Percentiles rank a stretch among this genome's conserved stretches.
Conservation (phyloP, 2,329 filamentous ascomycete species). For the Coniochaeta sp. region DNA sequence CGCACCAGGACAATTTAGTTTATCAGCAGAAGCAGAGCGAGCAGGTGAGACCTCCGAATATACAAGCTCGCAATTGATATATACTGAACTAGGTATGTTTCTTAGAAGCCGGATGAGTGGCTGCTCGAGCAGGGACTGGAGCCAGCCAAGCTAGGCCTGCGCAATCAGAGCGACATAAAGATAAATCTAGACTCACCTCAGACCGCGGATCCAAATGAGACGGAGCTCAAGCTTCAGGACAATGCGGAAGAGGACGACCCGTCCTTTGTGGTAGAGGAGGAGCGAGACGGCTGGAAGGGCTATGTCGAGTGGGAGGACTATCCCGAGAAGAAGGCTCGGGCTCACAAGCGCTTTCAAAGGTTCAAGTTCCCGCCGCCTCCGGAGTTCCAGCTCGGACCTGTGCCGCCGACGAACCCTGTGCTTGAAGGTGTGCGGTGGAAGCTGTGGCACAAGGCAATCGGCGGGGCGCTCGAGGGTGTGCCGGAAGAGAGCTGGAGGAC, state of each 20-base stretch:
- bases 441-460: conserved; percentile 46
- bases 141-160: neutral
- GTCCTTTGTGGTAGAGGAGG: conserved; percentile 5
- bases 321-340: conserved; percentile 57
- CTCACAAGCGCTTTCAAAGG: conserved; percentile 43
- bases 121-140: conserved; percentile 1
- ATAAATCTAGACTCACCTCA: neutral
- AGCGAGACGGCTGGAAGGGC: conserved; percentile 28
- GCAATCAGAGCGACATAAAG: conserved; percentile 1
- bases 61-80: neutral
- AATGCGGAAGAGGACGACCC: neutral
- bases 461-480: conserved; percentile 27
- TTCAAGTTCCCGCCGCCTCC: conserved; percentile 44
- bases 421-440: conserved; percentile 50
- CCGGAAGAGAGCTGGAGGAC: conserved; percentile 51
- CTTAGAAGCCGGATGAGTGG: neutral
- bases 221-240: neutral
- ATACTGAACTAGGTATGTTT: neutral
- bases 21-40: neutral
- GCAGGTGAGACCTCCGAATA: neutral
- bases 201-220: neutral
- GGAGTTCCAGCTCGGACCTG: conserved; percentile 47
- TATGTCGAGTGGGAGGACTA: conserved; percentile 67
- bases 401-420: conserved; percentile 51
- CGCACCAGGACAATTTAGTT: neutral